These are phyloP conservation scores for Leucosporidium creatinivorum DNA, from an alignment of 768 basidiomycete genomes.

Conservation along the genomic window DNA sequence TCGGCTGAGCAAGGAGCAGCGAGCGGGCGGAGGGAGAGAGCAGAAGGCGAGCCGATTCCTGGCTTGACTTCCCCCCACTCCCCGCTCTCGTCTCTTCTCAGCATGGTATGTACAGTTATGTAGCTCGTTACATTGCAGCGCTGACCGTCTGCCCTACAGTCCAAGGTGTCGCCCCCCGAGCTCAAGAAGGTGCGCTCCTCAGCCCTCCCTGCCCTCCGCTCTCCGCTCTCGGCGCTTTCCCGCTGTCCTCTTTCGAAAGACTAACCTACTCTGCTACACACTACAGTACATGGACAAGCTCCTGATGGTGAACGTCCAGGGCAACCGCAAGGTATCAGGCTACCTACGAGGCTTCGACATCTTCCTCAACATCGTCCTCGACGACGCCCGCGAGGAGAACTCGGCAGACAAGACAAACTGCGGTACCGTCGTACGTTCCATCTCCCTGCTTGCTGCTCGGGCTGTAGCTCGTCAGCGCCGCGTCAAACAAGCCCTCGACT, in stretches of 20 bases:
- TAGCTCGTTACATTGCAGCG: not conserved
- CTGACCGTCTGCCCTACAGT: slow-evolving; percentile 2
- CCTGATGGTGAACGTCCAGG: slow-evolving; percentile 72
- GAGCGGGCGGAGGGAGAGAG: not conserved
- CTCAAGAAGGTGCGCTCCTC: slow-evolving; percentile 77
- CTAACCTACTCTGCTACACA: not conserved
- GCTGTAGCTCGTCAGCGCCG: not conserved
- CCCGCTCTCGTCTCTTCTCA: not conserved
- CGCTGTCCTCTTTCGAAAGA: no score
- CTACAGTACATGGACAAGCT: slow-evolving; percentile 97
- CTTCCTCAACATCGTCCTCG: slow-evolving; percentile 95
- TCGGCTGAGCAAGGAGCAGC: not conserved
- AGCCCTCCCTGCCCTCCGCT: slow-evolving; percentile 17
- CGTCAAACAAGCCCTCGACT: not conserved
- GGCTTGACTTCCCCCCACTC: not conserved
- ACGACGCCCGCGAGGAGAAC: slow-evolving; percentile 87
- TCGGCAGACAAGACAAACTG: slow-evolving; percentile 64
- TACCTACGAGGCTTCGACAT: slow-evolving; percentile 94
- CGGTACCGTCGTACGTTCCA: slow-evolving; percentile 72
- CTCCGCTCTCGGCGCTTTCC: not conserved
- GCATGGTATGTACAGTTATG: not conserved
- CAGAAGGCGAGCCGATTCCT: not conserved
- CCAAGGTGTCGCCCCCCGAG: slow-evolving; percentile 92
- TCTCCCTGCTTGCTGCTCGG: not conserved
- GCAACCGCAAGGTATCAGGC: slow-evolving; percentile 88